A percentile compares a stretch with the other conserved stretches of the same genome.
Evolutionary conservation across 129 eudicot species (phyloP).

Genomic region (Tanacetum coccineum): DNA sequence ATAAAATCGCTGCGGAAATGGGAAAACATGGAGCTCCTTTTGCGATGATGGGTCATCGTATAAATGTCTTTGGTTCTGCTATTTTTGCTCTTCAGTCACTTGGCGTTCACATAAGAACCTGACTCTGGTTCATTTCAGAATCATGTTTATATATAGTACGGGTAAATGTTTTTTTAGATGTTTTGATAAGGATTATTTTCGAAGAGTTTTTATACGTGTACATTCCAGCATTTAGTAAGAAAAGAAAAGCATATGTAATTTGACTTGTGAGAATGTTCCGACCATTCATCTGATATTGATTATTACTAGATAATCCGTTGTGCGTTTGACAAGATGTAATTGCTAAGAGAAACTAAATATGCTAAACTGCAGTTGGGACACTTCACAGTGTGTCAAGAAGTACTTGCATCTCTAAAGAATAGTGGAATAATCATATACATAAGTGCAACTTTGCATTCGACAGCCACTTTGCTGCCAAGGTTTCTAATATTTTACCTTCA

Average conservation of each 20-base stretch:
- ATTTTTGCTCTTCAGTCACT: constrained; percentile 43
- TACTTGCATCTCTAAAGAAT: constrained; percentile 39
- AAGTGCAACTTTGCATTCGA: constrained; percentile 60
- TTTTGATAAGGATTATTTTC: constrained; percentile 33
- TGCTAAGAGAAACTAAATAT: too few species aligned
- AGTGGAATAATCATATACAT: constrained; percentile 52
- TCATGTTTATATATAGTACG: background rate
- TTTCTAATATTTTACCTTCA: constrained; percentile 1
- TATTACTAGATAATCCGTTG: too few species aligned
- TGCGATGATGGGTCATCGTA: constrained; percentile 54
- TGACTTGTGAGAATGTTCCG: background rate
- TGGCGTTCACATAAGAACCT: constrained; percentile 36
- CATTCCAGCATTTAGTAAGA: background rate
- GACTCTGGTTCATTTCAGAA: background rate
- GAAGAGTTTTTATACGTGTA: constrained; percentile 52
- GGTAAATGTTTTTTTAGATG: background rate
- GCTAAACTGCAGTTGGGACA: constrained; percentile 40
- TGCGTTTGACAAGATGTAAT: too few species aligned
- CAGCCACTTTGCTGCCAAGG: constrained; percentile 63
- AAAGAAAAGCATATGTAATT: background rate
- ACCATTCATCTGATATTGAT: too few species aligned
- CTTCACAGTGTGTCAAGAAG: constrained; percentile 60
- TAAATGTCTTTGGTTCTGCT: constrained; percentile 39
- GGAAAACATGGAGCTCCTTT: constrained; percentile 55
- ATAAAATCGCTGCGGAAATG: constrained; percentile 39